Percentiles rank a stretch among this genome's conserved stretches.
Evolutionary conservation across 2,329 filamentous ascomycete species (phyloP).

Genomic region (Incumbomyces delicatus): DNA sequence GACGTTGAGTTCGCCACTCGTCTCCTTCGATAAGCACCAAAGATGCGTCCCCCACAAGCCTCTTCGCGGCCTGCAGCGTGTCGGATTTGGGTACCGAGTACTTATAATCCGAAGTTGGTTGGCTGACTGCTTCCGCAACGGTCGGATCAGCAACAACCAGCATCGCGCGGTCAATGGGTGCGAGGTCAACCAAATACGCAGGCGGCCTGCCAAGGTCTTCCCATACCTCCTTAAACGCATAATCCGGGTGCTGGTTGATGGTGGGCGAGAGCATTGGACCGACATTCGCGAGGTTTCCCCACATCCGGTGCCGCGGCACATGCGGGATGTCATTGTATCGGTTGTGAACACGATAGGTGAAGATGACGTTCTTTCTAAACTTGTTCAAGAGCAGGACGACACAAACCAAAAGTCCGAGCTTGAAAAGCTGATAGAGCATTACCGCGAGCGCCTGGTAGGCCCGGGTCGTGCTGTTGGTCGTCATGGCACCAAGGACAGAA

Average conservation of each 20-base stretch:
- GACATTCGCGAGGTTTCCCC: constrained; percentile 14
- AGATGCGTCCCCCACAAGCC: constrained; percentile 25
- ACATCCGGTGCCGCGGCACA: constrained; percentile 13
- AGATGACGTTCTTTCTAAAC: not conserved
- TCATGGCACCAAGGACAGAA: no score
- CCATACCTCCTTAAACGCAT: constrained; percentile 16
- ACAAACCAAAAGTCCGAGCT: not conserved
- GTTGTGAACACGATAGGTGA: constrained; percentile 8
- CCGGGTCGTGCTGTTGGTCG: no score
- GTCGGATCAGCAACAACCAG: constrained; percentile 30
- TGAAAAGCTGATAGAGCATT: no score
- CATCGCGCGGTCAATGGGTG: constrained; percentile 30
- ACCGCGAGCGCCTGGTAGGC: no score
- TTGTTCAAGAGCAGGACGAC: not conserved
- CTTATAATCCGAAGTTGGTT: constrained; percentile 29
- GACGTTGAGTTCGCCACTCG: constrained; percentile 30
- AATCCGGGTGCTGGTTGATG: constrained; percentile 13
- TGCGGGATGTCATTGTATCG: constrained; percentile 10
- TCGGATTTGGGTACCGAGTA: constrained; percentile 23
- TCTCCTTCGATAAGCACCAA: constrained; percentile 29
- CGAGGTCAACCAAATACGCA: constrained; percentile 30
- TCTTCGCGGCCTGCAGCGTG: constrained; percentile 22
- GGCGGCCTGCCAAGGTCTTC: constrained; percentile 12
- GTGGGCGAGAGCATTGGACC: constrained; percentile 12
- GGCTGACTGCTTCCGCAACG: constrained; percentile 31